A percentile compares a stretch with the other conserved stretches of the same genome.
Evolutionary conservation across 305 asterid species (phyloP).

Genomic region (Petunia hybrid): DNA sequence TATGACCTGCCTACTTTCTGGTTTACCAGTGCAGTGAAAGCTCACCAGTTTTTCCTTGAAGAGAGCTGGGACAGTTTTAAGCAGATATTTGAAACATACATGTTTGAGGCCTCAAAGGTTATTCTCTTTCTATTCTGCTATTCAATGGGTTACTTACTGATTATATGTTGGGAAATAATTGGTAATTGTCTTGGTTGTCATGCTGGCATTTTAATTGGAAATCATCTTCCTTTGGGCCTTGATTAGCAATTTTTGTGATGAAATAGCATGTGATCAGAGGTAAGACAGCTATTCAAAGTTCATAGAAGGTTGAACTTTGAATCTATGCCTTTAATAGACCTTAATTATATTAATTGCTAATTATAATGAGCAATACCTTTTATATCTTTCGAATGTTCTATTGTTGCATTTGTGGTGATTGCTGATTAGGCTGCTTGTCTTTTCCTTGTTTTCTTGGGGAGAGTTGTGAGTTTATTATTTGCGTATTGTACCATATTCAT

Average conservation of each 20-base stretch:
- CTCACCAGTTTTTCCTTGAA: constrained; percentile 88
- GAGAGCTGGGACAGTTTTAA: constrained; percentile 96
- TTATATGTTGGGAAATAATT: constrained; percentile 2
- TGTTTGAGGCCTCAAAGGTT: constrained; percentile 98
- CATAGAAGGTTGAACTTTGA: background rate
- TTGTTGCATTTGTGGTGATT: background rate
- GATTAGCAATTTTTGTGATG: background rate
- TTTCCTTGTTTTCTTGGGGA: background rate
- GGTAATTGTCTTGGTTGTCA: constrained; percentile 20
- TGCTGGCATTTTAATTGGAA: background rate
- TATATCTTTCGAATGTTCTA: background rate
- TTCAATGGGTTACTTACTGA: background rate
- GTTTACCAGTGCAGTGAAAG: constrained; percentile 92
- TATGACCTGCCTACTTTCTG: constrained; percentile 61
- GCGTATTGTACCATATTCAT: background rate
- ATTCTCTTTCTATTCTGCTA: constrained; percentile 27
- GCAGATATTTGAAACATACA: constrained; percentile 88
- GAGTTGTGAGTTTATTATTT: background rate
- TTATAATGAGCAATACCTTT: background rate
- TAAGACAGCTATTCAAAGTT: background rate
- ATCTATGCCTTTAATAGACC: background rate
- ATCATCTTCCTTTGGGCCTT: constrained; percentile 10
- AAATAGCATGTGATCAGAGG: background rate
- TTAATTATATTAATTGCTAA: background rate
- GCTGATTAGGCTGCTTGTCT: background rate